Evolutionary conservation across 83 land plant species (phyloP), one percentile per base, ranked within the genome.

Genomic region (Isoetes engelmannii): DNA sequence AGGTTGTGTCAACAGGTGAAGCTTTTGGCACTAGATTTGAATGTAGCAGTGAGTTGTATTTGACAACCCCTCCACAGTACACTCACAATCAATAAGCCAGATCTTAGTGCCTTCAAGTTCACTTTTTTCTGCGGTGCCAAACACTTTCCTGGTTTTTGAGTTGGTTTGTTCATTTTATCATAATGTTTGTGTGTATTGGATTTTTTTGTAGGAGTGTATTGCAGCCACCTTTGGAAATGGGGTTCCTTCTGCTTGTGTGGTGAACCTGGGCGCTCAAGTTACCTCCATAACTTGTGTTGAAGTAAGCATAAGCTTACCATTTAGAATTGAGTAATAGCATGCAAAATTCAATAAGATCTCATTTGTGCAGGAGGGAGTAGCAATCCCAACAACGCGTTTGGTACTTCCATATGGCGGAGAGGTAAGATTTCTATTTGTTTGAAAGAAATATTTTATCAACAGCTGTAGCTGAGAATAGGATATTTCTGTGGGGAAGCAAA

Each of bases 181-280:
- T 0, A 51, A 8, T 7, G 8, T 37, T 12, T 59, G 9, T 59
- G 18, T 7, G 4, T 20, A 12, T 59, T 12, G 10, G 1, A 2
- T 59, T 10, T 12, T 13, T 59, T 49, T 13, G 18, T 78, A 93
- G 98, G 98, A 93, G 85, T 83, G 88, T 65, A 78, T 93, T 47
- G 91, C 98, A 58, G 95, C 92, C 45, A 87, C 85, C 18, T 93
- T 89, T 84, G 98, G 98, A 45, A 93, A 87, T 72, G 98, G 98
- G 19, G 67, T 89, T 51, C 84, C 98, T 50, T 85, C 98, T 10
- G 98, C 92, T 53, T 93, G 98, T 74, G 83, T 93, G 57, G 98
- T 93, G 46, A 85, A 89, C 59, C 68, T 93, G 45, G 98, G 98
- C 72, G 87, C 98, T 69, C 95, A 93, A 72, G 85, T 85, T 68